Percentiles rank a stretch among this genome's conserved stretches.
These are phyloP conservation scores for Alloteropsis angusta DNA, from an alignment of 202 grass and related monocot genomes.

Conservation along the genomic window DNA sequence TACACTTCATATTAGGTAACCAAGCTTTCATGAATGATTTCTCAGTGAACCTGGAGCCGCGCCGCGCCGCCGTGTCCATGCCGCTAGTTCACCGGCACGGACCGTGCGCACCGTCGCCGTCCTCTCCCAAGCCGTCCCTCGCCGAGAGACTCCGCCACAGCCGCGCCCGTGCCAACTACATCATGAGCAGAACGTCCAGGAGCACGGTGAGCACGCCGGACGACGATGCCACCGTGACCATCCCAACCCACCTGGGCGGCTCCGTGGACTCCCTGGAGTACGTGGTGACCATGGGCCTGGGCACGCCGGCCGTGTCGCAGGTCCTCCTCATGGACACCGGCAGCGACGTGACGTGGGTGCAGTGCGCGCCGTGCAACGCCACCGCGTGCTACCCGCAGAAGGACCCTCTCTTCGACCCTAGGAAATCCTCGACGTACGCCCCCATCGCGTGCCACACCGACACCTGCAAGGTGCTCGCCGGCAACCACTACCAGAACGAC, in stretches of 20 bases:
- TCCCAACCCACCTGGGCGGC: neutral
- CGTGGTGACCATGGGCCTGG: conserved; percentile 29
- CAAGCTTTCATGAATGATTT: neutral
- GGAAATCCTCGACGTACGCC: conserved; percentile 10
- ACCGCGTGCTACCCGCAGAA: conserved; percentile 24
- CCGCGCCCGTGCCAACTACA: neutral
- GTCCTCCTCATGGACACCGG: conserved; percentile 39
- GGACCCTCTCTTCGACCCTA: conserved; percentile 30
- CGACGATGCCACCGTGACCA: neutral
- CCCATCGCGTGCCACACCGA: neutral
- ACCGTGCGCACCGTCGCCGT: neutral
- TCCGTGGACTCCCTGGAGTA: conserved; percentile 20
- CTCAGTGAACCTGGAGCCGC: neutral
- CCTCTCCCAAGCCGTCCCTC: neutral
- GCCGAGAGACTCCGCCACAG: neutral
- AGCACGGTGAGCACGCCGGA: neutral
- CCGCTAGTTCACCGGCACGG: conserved; percentile 20
- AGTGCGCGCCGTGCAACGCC: conserved; percentile 33
- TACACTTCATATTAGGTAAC: neutral
- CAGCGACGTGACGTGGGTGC: conserved; percentile 49
- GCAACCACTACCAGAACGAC: too few species aligned
- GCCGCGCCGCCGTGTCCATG: neutral
- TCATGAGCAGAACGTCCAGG: neutral
- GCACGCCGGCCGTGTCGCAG: conserved; percentile 28
- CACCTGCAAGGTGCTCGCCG: neutral